Evolutionary conservation across 164 flowering plant species (phyloP).

Genomic region (Nelumbo lutea): DNA sequence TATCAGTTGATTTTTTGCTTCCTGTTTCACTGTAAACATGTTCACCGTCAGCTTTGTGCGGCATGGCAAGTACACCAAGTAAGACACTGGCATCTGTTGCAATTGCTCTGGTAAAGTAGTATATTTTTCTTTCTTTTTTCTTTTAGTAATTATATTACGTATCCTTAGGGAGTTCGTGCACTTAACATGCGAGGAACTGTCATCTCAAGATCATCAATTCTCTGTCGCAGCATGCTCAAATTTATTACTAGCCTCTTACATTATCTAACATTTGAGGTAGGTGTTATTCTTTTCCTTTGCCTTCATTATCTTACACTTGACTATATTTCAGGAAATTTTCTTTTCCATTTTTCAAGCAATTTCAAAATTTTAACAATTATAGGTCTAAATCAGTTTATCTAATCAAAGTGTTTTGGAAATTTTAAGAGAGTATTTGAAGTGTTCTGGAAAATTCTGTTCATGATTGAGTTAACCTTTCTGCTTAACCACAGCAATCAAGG

Average conservation of each 20-base stretch:
- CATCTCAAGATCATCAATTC: constrained; percentile 72
- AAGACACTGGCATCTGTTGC: constrained; percentile 21
- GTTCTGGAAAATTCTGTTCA: too few species aligned
- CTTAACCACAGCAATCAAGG: too few species aligned
- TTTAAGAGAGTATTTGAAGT: too few species aligned
- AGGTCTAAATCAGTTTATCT: too few species aligned
- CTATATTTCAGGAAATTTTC: too few species aligned
- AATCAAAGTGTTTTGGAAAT: too few species aligned
- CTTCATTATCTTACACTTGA: too few species aligned
- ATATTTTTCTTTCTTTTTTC: background rate
- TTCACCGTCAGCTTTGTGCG: constrained; percentile 86
- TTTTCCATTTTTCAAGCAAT: too few species aligned
- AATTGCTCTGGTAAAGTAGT: background rate
- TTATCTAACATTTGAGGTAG: constrained; percentile 90
- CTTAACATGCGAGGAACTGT: constrained; percentile 68
- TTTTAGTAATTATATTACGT: background rate
- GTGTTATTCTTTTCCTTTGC: constrained; percentile 13
- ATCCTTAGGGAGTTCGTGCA: constrained; percentile 69
- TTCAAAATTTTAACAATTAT: too few species aligned
- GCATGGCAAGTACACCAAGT: constrained; percentile 99
- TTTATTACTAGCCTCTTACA: constrained; percentile 93
- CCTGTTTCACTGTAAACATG: constrained; percentile 94
- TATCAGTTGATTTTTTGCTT: constrained; percentile 88
- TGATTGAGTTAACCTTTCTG: too few species aligned
- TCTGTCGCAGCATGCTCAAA: constrained; percentile 92